Evolutionary conservation across 1,139 yeast species (phyloP).

Genomic region (Diutina catenulata): DNA sequence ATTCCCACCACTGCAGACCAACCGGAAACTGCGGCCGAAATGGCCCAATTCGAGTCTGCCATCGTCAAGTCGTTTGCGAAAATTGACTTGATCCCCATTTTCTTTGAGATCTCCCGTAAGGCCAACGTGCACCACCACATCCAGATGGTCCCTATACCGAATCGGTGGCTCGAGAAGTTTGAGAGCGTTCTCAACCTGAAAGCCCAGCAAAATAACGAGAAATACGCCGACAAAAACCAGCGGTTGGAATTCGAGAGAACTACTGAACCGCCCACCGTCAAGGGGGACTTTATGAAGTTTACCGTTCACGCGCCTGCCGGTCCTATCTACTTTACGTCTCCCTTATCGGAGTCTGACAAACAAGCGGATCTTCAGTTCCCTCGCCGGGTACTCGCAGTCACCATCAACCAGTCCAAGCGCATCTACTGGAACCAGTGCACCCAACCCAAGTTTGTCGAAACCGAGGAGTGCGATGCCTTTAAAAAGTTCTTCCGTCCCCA

Average conservation of each 20-base stretch:
- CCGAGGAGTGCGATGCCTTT: conserved; percentile 47
- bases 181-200: conserved; percentile 24
- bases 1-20: conserved; percentile 23
- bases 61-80: conserved; percentile 33
- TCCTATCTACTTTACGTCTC: conserved; percentile 14
- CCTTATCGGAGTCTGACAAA: conserved; percentile 15
- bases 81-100: conserved; percentile 28
- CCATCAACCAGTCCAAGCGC: conserved; percentile 48
- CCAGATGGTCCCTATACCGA: conserved; percentile 52
- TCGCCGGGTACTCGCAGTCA: conserved; percentile 56
- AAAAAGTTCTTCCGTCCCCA: conserved; percentile 34
- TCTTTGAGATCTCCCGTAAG: conserved; percentile 49
- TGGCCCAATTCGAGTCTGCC: conserved; percentile 27
- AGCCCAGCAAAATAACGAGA: conserved; percentile 37
- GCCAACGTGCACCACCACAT: conserved; percentile 54
- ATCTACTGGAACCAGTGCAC: conserved; percentile 64
- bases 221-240: conserved; percentile 27
- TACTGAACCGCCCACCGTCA: conserved; percentile 18
- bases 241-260: conserved; percentile 27
- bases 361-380: conserved; percentile 67
- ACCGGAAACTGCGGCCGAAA: conserved; percentile 20
- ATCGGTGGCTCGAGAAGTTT: conserved; percentile 13
- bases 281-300: conserved; percentile 29
- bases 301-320: conserved; percentile 15
- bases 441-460: conserved; percentile 47